Evolutionary conservation across 805 yeast species (phyloP), one percentile per base, ranked within the genome.

Genomic region (Cyberlindnera maritima): DNA sequence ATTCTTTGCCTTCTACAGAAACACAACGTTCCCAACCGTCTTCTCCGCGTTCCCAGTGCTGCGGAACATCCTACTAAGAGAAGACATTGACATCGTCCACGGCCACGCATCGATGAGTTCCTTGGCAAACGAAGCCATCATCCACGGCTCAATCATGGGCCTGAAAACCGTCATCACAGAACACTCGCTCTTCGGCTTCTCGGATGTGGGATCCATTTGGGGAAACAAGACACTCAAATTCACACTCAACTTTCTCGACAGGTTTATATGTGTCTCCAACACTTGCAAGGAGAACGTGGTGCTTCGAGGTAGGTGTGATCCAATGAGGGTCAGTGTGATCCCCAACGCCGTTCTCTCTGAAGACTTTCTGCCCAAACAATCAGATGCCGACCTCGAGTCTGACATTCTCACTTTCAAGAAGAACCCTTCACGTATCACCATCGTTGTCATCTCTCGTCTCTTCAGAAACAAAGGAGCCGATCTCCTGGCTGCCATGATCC

Each of bases 391-490:
- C 17, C 44, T 32, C 4, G 31, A 25, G 9, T 36, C 46, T 4
- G 26, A 36, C 21, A 26, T 25, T 6, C 47, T 37, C 43, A 49
- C n/a, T 44, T 21, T n/a, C 19, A 37, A 58, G n/a, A 54, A 66
- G 17, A 64, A 68, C 3, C 66, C 46, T 2, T 39, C 43, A 14
- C 40, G 66, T 20, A 83, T 94, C 32, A 89, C 96, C 1, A 84
- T 94, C 15, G 96, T 94, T 23, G 92, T 89, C 17, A 92, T 95
- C 20, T 87, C 97, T 9, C 72, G 99, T 54, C 70, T 94, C 19
- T 94, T 87, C 61, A 95, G 95, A n/a, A 94, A 94, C 64, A 94
- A 94, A 62, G 99, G 99, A 31, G 94, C 96, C 0, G 99, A 91
- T 60, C 70, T 94, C 18, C 68, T 94, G 18, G 82, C 86, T 2